Conservation (phyloP, 768 basidiomycete genomes). For the Agaricus sinodeliciosus region DNA sequence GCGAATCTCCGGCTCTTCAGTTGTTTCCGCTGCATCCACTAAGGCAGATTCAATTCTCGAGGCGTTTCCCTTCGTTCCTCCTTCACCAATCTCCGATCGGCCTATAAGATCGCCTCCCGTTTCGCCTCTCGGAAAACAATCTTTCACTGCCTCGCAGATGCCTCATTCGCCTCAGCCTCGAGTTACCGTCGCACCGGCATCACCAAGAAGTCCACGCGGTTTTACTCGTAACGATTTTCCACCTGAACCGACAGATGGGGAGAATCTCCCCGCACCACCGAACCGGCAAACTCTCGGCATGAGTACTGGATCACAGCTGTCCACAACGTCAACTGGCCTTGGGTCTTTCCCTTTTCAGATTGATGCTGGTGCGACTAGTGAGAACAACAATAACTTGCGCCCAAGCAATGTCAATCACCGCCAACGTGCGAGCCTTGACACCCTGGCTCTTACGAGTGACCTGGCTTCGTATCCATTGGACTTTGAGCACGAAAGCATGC, state of each 20-base stretch:
- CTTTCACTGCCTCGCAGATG: conserved; percentile 41
- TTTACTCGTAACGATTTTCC: conserved; percentile 22
- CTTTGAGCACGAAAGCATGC: conserved; percentile 50
- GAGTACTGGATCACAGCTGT: conserved; percentile 71
- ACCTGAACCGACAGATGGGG: conserved; percentile 15
- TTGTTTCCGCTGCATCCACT: conserved; percentile 61
- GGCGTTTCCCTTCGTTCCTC: conserved; percentile 85
- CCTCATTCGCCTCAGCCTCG: conserved; percentile 55
- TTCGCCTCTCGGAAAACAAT: conserved; percentile 63
- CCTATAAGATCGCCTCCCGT: conserved; percentile 70
- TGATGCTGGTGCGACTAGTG: conserved; percentile 46
- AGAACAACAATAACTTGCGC: conserved; percentile 18
- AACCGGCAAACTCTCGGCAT: conserved; percentile 58
- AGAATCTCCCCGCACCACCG: conserved; percentile 45
- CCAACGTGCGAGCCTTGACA: conserved; percentile 79
- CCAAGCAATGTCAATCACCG: conserved; percentile 31
- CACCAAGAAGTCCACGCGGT: conserved; percentile 51
- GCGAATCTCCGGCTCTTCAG: conserved; percentile 59
- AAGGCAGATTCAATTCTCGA: conserved; percentile 81
- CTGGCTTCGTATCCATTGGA: conserved; percentile 78
- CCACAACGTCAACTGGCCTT: conserved; percentile 73
- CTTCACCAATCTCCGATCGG: conserved; percentile 81
- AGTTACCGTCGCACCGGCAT: conserved; percentile 36
- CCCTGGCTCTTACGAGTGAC: conserved; percentile 76
- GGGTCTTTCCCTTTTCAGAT: conserved; percentile 87